phyloP scores from a whole-genome alignment of 306 rosid genomes.

The Canavalia gladiata region DNA sequence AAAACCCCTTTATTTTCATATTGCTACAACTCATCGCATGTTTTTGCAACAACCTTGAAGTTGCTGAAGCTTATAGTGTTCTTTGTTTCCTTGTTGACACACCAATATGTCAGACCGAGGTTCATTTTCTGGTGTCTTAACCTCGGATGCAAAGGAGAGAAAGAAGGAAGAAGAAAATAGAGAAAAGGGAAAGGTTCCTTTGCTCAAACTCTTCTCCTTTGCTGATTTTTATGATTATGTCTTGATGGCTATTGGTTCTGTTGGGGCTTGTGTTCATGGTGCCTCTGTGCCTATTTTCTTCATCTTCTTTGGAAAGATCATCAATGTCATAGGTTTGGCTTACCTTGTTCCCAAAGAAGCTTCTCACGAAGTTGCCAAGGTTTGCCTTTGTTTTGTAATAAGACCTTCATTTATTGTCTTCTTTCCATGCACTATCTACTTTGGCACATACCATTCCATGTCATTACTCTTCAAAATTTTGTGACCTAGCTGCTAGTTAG shows the following conservation, averaged over 20 bases:
- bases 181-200: constrained; percentile 57
- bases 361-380: constrained; percentile 91
- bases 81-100: not conserved
- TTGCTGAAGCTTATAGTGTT: constrained; percentile 13
- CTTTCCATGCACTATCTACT: constrained; percentile 29
- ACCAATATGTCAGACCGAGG: constrained; percentile 42
- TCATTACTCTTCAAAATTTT: not conserved
- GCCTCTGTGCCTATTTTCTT: constrained; percentile 94
- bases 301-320: constrained; percentile 82
- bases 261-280: constrained; percentile 89
- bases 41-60: constrained; percentile 4
- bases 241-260: constrained; percentile 71
- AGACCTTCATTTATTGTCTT: not conserved
- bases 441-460: not conserved
- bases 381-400: constrained; percentile 26
- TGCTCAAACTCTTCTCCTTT: constrained; percentile 71
- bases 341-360: constrained; percentile 85
- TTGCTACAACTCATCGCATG: not conserved
- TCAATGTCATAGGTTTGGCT: constrained; percentile 81
- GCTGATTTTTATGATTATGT: constrained; percentile 79
- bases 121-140: constrained; percentile 31
- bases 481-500: not conserved
- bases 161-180: constrained; percentile 12
- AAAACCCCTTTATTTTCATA: not conserved
- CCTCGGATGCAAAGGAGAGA: constrained; percentile 14